These are phyloP conservation scores for Globisporangium sylvaticum DNA, from an alignment of 352 stramenopile genomes.

Conservation along the genomic window DNA sequence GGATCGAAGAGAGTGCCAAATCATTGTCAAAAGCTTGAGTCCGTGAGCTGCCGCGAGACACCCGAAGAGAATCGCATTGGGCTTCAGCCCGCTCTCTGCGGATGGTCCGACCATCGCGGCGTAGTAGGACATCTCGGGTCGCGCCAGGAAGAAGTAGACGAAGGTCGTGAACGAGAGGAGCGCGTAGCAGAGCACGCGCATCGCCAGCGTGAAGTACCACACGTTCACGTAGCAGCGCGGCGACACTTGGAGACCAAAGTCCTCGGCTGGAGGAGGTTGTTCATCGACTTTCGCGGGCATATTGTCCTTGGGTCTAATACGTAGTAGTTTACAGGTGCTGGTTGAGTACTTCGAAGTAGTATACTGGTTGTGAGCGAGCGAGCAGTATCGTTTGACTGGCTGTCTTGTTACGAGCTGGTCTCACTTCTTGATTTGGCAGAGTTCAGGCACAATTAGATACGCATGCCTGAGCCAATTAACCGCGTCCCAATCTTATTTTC, in stretches of 20 bases:
- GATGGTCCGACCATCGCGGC: constrained; percentile 4
- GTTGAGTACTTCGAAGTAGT: neutral
- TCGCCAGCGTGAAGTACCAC: constrained; percentile 3
- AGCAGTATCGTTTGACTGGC: too few relatives aligned
- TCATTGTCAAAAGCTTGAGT: neutral
- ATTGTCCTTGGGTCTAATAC: neutral
- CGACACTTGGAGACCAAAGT: neutral
- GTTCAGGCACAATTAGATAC: neutral
- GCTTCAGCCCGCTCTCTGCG: neutral
- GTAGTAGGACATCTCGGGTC: constrained; percentile 5
- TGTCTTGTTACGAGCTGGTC: neutral
- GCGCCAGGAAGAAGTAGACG: constrained; percentile 3
- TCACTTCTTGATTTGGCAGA: neutral
- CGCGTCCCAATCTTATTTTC: neutral
- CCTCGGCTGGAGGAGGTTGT: neutral
- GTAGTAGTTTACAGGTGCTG: neutral
- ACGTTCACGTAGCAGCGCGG: constrained; percentile 1
- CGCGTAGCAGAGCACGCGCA: neutral
- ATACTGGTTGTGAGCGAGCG: too few relatives aligned
- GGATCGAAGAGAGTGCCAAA: neutral
- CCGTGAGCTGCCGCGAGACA: neutral
- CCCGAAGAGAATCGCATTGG: neutral
- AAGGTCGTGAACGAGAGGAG: neutral
- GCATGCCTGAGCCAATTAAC: neutral
- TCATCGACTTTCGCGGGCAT: neutral